Conservation (phyloP, 169 alveolate species). For the Plasmodium fragile region DNA sequence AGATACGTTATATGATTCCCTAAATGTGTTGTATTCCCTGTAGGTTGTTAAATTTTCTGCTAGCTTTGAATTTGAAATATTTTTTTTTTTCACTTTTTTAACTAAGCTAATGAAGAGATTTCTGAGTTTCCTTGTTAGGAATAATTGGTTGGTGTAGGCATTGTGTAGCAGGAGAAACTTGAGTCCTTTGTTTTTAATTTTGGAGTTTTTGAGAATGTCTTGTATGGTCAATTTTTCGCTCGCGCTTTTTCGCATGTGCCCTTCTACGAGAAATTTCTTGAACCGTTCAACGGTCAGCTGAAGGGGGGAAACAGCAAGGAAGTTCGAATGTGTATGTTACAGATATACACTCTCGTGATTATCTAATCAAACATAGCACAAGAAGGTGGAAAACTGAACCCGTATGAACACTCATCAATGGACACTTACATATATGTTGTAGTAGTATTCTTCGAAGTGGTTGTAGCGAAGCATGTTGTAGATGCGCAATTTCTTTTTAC, state of each 20-base stretch:
- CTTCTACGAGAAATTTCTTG: constrained; percentile 25
- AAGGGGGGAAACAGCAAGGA: background rate
- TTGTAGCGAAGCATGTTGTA: constrained; percentile 71
- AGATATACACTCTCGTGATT: background rate
- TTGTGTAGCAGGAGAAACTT: constrained; percentile 37
- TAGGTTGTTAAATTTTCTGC: constrained; percentile 14
- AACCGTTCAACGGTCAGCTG: constrained; percentile 46
- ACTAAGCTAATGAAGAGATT: constrained; percentile 31
- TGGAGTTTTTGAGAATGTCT: constrained; percentile 13
- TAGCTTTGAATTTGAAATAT: constrained; percentile 13
- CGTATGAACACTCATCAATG: background rate
- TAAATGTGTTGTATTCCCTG: constrained; percentile 52
- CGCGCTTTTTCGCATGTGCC: background rate
- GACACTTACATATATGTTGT: constrained; percentile 50
- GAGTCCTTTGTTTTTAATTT: constrained; percentile 44
- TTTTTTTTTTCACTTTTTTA: constrained; percentile 38
- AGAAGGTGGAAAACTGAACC: background rate
- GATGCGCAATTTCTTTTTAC: background rate
- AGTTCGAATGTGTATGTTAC: background rate
- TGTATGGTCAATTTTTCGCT: constrained; percentile 10
- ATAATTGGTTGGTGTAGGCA: constrained; percentile 59
- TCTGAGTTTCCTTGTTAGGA: constrained; percentile 47
- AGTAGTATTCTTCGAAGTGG: constrained; percentile 63
- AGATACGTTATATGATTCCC: constrained; percentile 49
- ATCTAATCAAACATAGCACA: background rate